Percentiles rank a stretch among this genome's conserved stretches.
Evolutionary conservation across 495 filamentous ascomycete genomes (phyloP).

Genomic region (Lineolata rhizophorae): DNA sequence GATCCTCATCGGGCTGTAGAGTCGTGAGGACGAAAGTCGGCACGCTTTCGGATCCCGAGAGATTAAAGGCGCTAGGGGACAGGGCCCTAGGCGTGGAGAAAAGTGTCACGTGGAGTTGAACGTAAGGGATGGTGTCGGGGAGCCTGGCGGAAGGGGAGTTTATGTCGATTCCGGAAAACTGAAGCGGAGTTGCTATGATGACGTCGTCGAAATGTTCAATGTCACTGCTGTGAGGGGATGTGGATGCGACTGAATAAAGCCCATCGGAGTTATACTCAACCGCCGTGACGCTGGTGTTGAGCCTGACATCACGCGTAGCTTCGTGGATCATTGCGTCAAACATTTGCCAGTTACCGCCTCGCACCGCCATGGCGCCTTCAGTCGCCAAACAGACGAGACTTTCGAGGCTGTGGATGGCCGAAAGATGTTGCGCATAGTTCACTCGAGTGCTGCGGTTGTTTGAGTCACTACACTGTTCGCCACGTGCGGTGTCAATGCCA

Average conservation of each 20-base stretch:
- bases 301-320: constrained; percentile 32
- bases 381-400: constrained; percentile 89
- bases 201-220: constrained; percentile 45
- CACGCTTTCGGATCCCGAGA: constrained; percentile 24
- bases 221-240: constrained; percentile 1
- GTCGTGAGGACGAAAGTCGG: constrained; percentile 72
- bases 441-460: constrained; percentile 44
- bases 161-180: constrained; percentile 47
- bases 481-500: no score
- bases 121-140: constrained; percentile 61
- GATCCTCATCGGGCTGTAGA: constrained; percentile 33
- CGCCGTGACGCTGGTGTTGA: constrained; percentile 49
- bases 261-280: constrained; percentile 27
- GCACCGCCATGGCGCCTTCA: constrained; percentile 55
- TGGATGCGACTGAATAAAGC: constrained; percentile 21
- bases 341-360: constrained; percentile 89
- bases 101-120: constrained; percentile 67
- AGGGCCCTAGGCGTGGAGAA: constrained; percentile 56
- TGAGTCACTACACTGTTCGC: neutral
- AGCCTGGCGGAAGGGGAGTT: constrained; percentile 24
- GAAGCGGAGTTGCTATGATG: constrained; percentile 55
- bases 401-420: constrained; percentile 67
- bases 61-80: constrained; percentile 45
- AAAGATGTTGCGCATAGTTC: constrained; percentile 85
- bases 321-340: constrained; percentile 59